Evolutionary conservation across 116 monocot genomes (phyloP).

Genomic region (Trichopus zeylanicus): DNA sequence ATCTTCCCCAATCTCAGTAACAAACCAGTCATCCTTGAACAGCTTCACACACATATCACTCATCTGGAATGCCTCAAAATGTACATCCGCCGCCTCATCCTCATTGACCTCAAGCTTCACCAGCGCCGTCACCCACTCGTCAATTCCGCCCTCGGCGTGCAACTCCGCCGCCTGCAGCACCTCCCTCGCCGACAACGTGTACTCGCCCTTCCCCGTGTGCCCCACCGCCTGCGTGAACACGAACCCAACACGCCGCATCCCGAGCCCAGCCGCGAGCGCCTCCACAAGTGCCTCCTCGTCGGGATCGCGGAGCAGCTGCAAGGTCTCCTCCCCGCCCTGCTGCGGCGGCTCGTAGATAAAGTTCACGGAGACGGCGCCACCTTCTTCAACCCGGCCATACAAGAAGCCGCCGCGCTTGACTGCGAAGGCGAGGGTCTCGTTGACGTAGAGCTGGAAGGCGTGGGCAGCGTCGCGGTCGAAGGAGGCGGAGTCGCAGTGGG

Average conservation of each 20-base stretch:
- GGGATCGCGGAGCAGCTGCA: conserved; percentile 48
- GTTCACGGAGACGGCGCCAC: conserved; percentile 40
- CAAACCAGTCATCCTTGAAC: conserved; percentile 83
- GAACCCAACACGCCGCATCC: conserved; percentile 79
- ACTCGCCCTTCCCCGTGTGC: conserved; percentile 51
- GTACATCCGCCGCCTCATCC: conserved; percentile 76
- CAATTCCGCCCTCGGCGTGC: conserved; percentile 63
- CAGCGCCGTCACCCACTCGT: conserved; percentile 88
- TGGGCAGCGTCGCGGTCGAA: conserved; percentile 81
- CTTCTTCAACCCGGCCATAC: conserved; percentile 53
- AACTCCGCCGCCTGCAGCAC: conserved; percentile 71
- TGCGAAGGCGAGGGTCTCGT: conserved; percentile 68
- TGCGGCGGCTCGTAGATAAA: conserved; percentile 98
- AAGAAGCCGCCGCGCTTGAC: conserved; percentile 89
- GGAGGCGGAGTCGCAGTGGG: conserved; percentile 67
- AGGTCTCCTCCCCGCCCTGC: conserved; percentile 54
- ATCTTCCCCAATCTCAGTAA: conserved; percentile 41
- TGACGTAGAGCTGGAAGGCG: conserved; percentile 77
- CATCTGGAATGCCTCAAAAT: conserved; percentile 99
- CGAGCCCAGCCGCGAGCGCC: conserved; percentile 69
- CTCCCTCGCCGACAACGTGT: conserved; percentile 74
- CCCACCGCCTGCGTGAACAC: conserved; percentile 85
- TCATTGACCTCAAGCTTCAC: conserved; percentile 79
- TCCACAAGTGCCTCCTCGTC: conserved; percentile 79
- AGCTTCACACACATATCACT: conserved; percentile 79